Evolutionary conservation across 305 asterid species (phyloP), one percentile per base, ranked within the genome.

Genomic region (Fraxinus platypoda): DNA sequence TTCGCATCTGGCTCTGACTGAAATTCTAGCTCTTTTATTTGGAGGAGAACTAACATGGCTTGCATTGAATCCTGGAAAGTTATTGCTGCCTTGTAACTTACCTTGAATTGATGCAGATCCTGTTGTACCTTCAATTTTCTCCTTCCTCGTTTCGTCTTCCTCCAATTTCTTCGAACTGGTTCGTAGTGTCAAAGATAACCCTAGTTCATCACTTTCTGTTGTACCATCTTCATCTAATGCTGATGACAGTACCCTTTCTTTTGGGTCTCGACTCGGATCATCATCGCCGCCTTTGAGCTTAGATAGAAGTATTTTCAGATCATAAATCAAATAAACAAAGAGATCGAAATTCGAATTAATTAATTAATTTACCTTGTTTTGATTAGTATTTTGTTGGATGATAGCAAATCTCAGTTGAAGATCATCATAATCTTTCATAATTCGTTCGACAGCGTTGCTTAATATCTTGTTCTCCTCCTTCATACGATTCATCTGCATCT

Each of bases 1-100:
- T 76, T 91, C 94, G 81, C 94, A 91, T 86, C 94, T 90, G 74
- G 94, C 94, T 78, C 94, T 76, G 15, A 91, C 93, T 37, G 90
- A 91, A 90, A 91, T 93, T 92, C 94, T 91, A 86, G 93, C 94
- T 85, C 92, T 87, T 77, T 88, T 88, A 62, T 84, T 90, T 5
- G 90, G 88, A 8, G 85, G 86, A 5, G 86, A 78, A 28, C 37
- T 77, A 4, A 43, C 52, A 43, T 2, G n/a, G 52, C 52, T 49
- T 49, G 59, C 21, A 46, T 12, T 15, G 4, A 80, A 46, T 68
- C 88, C 88, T 3, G 74, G 11, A 74, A 85, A 62, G 49, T 70
- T 84, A 30, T 33, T 83, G 72, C 19, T 72, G 15, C 37, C 74
- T 68, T 78, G 70, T 28, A 15, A 59, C 78, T 82, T 82, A 54